phyloP scores from a whole-genome alignment of 345 rosid genomes.

The Punica granatum region DNA sequence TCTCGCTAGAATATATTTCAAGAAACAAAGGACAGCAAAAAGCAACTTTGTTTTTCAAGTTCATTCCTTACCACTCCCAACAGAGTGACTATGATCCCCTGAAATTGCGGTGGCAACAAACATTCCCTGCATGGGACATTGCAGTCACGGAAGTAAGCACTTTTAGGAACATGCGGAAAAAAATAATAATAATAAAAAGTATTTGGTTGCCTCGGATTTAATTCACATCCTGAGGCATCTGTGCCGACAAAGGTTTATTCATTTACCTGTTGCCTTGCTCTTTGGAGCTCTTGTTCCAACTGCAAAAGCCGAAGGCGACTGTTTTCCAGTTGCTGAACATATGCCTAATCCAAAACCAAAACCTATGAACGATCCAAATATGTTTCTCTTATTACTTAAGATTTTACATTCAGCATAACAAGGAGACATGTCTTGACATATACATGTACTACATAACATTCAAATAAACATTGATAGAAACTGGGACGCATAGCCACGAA shows the following conservation, averaged over 20 bases:
- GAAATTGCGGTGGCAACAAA: slow-evolving; percentile 37
- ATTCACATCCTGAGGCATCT: neutral
- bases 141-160: neutral
- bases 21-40: neutral
- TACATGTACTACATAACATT: neutral
- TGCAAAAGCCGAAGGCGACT: slow-evolving; percentile 60
- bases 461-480: too few relatives aligned
- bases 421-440: neutral
- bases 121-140: slow-evolving; percentile 35
- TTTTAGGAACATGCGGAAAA: neutral
- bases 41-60: neutral
- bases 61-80: slow-evolving; percentile 47
- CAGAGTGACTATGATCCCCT: slow-evolving; percentile 35
- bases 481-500: too few relatives aligned
- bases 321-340: slow-evolving; percentile 87
- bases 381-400: slow-evolving; percentile 18
- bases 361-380: slow-evolving; percentile 36
- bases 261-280: slow-evolving; percentile 67
- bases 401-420: neutral
- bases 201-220: neutral
- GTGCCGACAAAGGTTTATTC: neutral
- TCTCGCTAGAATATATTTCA: too few relatives aligned
- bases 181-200: too few relatives aligned
- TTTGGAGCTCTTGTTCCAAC: slow-evolving; percentile 80
- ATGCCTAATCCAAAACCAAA: slow-evolving; percentile 65